phyloP scores from a whole-genome alignment of 176 grass and related monocot species.

The Calamus simplicifolius region DNA sequence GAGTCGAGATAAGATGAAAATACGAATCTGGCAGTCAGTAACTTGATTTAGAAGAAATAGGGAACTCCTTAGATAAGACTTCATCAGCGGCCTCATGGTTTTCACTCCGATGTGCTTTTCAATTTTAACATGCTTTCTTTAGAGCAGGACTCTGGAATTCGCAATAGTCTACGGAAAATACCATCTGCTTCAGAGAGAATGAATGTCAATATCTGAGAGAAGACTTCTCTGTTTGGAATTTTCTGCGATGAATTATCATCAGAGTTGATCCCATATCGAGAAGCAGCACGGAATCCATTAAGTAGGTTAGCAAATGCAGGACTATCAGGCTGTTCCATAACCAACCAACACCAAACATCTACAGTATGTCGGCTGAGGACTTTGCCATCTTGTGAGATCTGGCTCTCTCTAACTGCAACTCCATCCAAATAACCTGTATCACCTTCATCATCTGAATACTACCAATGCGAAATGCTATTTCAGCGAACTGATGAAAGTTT shows the following conservation, averaged over 20 bases:
- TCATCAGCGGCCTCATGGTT: conserved; percentile 51
- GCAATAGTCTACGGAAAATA: conserved; percentile 57
- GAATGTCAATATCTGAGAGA: conserved; percentile 59
- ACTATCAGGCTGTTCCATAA: conserved; percentile 58
- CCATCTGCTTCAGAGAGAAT: conserved; percentile 51
- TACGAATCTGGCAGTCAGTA: conserved; percentile 37
- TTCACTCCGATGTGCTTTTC: conserved; percentile 48
- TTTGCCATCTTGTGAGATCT: conserved; percentile 20
- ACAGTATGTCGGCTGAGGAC: conserved; percentile 67
- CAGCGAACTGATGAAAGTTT: too few relatives aligned
- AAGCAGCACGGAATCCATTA: conserved; percentile 68
- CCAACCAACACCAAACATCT: conserved; percentile 84
- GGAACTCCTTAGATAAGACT: conserved; percentile 63
- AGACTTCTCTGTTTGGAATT: conserved; percentile 52
- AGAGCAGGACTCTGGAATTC: conserved; percentile 42
- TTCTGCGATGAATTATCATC: conserved; percentile 27
- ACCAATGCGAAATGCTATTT: not conserved
- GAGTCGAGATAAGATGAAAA: conserved; percentile 17
- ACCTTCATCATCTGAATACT: conserved; percentile 71
- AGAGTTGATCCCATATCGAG: conserved; percentile 49
- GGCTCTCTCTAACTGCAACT: not conserved
- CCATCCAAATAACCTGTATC: conserved; percentile 23
- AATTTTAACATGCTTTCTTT: conserved; percentile 61
- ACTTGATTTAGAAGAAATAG: conserved; percentile 73
- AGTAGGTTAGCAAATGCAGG: conserved; percentile 47